Evolutionary conservation across 345 rosid species (phyloP).

Genomic region (Citrus trifoliata): DNA sequence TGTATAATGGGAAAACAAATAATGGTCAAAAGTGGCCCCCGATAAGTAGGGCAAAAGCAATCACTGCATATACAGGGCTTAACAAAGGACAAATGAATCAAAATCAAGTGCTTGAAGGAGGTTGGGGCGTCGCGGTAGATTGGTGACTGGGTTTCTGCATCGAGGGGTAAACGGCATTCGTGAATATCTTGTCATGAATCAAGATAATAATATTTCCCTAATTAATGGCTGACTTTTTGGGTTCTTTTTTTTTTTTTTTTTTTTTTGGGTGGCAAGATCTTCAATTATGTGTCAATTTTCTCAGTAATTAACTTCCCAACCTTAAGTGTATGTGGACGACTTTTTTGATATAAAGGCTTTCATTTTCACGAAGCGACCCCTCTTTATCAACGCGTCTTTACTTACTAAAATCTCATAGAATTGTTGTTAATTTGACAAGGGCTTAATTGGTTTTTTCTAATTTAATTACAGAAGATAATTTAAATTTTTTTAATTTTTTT

Average conservation of each 20-base stretch:
- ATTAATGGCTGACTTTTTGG: not conserved
- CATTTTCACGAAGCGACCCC: too few species aligned
- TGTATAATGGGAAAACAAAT: not conserved
- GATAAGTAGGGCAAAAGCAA: not conserved
- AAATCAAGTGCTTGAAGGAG: not conserved
- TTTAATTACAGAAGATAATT: too few species aligned
- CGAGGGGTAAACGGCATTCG: not conserved
- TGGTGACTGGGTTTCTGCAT: not conserved
- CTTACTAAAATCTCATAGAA: too few species aligned
- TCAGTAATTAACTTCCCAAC: not conserved
- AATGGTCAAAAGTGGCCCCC: slow-evolving; percentile 10
- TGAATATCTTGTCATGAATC: too few species aligned
- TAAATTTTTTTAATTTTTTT: too few species aligned
- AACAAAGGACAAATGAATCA: not conserved
- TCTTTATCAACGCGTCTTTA: too few species aligned
- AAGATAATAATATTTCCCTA: too few species aligned
- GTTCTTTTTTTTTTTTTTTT: not conserved
- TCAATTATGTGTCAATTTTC: not conserved
- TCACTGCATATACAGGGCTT: not conserved
- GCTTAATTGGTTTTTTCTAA: too few species aligned
- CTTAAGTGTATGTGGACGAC: too few species aligned
- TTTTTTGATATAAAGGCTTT: too few species aligned
- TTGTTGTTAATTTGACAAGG: too few species aligned
- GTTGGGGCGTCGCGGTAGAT: not conserved
- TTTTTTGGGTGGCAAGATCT: not conserved